A percentile compares a stretch with the other conserved stretches of the same genome.
These are phyloP conservation scores for Westerdykella ornata DNA, from an alignment of 2,329 filamentous ascomycete species.

Conservation along the genomic window DNA sequence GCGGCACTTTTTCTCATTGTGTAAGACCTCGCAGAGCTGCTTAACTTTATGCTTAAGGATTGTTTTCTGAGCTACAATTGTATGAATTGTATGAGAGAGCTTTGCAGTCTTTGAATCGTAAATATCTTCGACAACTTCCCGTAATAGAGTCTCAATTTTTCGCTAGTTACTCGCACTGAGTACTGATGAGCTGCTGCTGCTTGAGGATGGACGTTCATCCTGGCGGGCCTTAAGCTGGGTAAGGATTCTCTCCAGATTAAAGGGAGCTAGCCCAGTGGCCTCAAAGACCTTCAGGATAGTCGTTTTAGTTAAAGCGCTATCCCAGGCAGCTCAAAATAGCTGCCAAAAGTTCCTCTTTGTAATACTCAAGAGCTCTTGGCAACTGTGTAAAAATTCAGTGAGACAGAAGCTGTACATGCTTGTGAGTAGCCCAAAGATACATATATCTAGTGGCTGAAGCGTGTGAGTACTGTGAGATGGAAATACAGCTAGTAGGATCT, in stretches of 20 bases:
- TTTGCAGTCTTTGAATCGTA: background rate
- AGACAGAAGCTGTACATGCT: background rate
- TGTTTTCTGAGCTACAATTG: background rate
- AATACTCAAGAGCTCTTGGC: background rate
- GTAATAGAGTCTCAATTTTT: slow-evolving; percentile 4
- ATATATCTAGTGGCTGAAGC: slow-evolving; percentile 4
- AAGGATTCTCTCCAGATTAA: slow-evolving; percentile 3
- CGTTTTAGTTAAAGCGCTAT: background rate
- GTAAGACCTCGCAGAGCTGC: background rate
- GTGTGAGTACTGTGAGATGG: no score
- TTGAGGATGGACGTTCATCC: background rate
- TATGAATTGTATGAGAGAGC: background rate
- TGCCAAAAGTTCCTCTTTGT: background rate
- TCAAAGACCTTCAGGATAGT: slow-evolving; percentile 2
- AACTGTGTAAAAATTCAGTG: background rate
- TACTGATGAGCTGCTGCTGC: background rate
- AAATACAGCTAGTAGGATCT: no score
- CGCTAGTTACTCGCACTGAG: background rate
- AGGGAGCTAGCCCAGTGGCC: slow-evolving; percentile 2
- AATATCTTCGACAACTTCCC: no score
- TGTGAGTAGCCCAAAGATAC: slow-evolving; percentile 1
- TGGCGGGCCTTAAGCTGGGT: background rate
- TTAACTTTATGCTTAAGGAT: background rate
- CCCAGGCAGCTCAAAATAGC: slow-evolving; percentile 4
- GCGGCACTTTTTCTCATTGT: slow-evolving; percentile 4